Evolutionary conservation across 164 flowering plant genomes (phyloP).

Genomic region (Stephania japonica): DNA sequence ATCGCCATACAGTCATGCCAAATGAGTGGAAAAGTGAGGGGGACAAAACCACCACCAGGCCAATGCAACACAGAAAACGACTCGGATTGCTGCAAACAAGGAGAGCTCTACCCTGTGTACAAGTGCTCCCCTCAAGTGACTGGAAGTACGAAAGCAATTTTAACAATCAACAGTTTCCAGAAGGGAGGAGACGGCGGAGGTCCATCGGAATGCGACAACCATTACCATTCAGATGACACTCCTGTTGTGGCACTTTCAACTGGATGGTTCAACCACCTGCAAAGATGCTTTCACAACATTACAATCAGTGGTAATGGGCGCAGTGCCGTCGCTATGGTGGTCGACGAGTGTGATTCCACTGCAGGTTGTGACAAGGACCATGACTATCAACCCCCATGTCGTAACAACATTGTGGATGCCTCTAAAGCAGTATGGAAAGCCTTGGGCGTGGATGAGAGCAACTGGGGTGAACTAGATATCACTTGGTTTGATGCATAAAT

Average conservation of each 20-base stretch:
- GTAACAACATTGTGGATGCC: conserved; percentile 22
- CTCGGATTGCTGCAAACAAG: conserved; percentile 1
- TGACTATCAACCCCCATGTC: conserved; percentile 13
- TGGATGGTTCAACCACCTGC: conserved; percentile 11
- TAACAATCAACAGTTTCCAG: conserved; percentile 1
- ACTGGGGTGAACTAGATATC: conserved; percentile 22
- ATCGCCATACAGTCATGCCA: conserved; percentile 6
- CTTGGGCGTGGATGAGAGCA: conserved; percentile 8
- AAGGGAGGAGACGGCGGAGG: conserved; percentile 1
- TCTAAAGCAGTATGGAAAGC: conserved; percentile 22
- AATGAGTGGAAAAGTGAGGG: conserved; percentile 1
- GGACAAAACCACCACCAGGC: not conserved
- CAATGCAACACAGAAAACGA: conserved; percentile 10
- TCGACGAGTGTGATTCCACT: conserved; percentile 31
- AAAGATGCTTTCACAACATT: conserved; percentile 18
- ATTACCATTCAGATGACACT: not conserved
- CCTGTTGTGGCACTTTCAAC: not conserved
- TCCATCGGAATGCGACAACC: conserved; percentile 7
- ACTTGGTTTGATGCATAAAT: conserved; percentile 20
- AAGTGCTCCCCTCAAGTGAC: conserved; percentile 8
- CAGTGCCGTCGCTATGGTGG: conserved; percentile 24
- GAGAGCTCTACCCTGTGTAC: conserved; percentile 6
- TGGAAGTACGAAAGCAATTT: not conserved
- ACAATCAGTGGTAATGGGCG: conserved; percentile 22
- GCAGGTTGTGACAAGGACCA: conserved; percentile 19